These are phyloP conservation scores for Russula sp. DNA, from an alignment of 768 basidiomycete species.

Conservation along the genomic window DNA sequence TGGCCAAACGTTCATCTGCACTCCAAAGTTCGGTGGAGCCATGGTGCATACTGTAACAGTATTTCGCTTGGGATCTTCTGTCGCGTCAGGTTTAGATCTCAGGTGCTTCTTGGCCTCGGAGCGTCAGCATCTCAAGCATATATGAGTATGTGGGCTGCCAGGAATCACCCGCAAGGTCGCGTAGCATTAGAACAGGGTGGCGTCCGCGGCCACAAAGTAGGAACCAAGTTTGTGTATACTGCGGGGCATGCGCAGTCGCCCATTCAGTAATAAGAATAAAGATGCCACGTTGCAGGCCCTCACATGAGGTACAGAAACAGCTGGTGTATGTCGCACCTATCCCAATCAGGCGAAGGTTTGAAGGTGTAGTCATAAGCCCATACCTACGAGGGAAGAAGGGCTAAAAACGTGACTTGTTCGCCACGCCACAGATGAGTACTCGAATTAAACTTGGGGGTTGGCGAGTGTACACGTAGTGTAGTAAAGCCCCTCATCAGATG, in stretches of 20 bases:
- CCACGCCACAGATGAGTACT: neutral
- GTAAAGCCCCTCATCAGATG: no score
- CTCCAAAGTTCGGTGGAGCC: neutral
- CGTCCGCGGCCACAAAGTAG: neutral
- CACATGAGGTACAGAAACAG: neutral
- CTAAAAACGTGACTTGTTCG: neutral
- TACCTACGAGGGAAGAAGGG: neutral
- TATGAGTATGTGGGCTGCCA: no score
- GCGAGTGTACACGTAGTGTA: no score
- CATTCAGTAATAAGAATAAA: neutral
- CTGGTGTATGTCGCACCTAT: neutral
- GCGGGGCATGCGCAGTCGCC: no score
- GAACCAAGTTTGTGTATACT: neutral
- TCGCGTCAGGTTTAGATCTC: neutral
- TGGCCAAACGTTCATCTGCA: neutral
- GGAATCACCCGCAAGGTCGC: neutral
- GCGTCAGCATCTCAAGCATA: neutral
- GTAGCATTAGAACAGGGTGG: neutral
- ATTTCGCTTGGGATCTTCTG: neutral
- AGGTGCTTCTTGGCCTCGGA: neutral
- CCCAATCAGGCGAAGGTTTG: neutral
- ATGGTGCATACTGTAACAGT: neutral
- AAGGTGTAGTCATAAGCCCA: neutral
- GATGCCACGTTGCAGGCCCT: neutral
- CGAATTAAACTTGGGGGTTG: neutral